These are phyloP conservation scores for Thozetella sp. DNA, from an alignment of 495 filamentous ascomycete species.

Conservation along the genomic window DNA sequence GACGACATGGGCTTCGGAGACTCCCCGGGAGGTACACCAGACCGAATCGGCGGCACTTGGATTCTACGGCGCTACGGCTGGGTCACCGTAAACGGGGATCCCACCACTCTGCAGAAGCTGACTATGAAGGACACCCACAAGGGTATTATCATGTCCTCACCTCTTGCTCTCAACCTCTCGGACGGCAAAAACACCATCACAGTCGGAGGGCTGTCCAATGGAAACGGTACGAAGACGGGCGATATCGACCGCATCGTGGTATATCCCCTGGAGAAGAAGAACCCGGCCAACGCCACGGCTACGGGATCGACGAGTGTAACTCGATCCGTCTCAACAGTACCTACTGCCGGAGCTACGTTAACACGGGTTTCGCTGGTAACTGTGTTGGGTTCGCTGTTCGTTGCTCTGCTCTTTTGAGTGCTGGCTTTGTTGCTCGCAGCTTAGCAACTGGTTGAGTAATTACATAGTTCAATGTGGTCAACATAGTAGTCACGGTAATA, in stretches of 20 bases:
- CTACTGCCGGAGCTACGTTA: too few species aligned
- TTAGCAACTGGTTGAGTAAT: too few species aligned
- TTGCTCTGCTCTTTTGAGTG: too few species aligned
- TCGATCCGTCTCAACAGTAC: too few species aligned
- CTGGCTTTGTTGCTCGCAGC: too few species aligned
- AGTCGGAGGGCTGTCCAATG: slow-evolving; percentile 40
- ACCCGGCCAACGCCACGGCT: too few species aligned
- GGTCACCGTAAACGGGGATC: slow-evolving; percentile 41
- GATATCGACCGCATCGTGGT: slow-evolving; percentile 45
- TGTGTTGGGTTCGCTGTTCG: too few species aligned
- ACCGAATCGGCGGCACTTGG: slow-evolving; percentile 43
- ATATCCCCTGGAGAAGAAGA: slow-evolving; percentile 43
- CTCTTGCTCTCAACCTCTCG: slow-evolving; percentile 33
- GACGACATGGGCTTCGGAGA: slow-evolving; percentile 47
- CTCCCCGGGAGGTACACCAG: slow-evolving; percentile 38
- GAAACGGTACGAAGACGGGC: slow-evolving; percentile 37
- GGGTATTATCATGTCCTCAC: slow-evolving; percentile 41
- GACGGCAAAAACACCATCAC: slow-evolving; percentile 44
- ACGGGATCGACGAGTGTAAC: too few species aligned
- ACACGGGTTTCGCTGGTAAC: too few species aligned
- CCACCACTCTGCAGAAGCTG: slow-evolving; percentile 32
- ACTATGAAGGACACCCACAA: slow-evolving; percentile 47
- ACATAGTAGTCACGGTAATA: too few species aligned
- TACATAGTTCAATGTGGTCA: too few species aligned
- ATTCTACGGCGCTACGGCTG: slow-evolving; percentile 42